Conservation (phyloP, 2,329 filamentous ascomycete species). For the Bimuria novae-zelandiae region DNA sequence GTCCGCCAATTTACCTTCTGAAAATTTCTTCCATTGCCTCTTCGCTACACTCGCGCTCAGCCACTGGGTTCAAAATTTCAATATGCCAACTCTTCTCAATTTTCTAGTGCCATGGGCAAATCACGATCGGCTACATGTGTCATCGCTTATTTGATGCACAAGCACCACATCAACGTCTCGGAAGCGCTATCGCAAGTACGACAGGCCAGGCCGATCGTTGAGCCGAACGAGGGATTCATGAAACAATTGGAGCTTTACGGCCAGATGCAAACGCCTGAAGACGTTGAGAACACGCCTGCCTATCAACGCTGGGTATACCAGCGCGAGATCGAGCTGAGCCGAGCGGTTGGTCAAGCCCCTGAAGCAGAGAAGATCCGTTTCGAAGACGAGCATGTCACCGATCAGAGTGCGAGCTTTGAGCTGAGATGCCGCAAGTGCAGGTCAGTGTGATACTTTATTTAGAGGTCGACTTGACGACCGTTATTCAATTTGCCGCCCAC, state of each 20-base stretch:
- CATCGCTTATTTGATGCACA: conserved; percentile 80
- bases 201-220: conserved; percentile 73
- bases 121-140: conserved; percentile 86
- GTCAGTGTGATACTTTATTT: conserved; percentile 47
- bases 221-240: conserved; percentile 93
- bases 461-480: conserved; percentile 11
- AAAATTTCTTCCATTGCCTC: conserved; percentile 38
- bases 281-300: conserved; percentile 68
- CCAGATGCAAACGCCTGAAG: conserved; percentile 78
- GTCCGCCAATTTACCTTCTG: conserved; percentile 19
- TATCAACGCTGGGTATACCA: conserved; percentile 82
- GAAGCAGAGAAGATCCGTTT: conserved; percentile 77
- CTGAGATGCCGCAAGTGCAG: conserved; percentile 92
- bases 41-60: conserved; percentile 38
- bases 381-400: conserved; percentile 66
- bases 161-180: conserved; percentile 55
- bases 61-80: conserved; percentile 29
- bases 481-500: conserved; percentile 13
- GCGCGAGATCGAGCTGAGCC: conserved; percentile 66
- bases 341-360: conserved; percentile 78
- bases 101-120: conserved; percentile 86
- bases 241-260: conserved; percentile 85
- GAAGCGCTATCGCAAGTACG: conserved; percentile 74
- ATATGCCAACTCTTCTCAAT: conserved; percentile 40
- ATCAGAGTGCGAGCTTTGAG: conserved; percentile 56